Base-by-base conservation (phyloP, 257 asterid species). In the Cordia subcordata region DNA sequence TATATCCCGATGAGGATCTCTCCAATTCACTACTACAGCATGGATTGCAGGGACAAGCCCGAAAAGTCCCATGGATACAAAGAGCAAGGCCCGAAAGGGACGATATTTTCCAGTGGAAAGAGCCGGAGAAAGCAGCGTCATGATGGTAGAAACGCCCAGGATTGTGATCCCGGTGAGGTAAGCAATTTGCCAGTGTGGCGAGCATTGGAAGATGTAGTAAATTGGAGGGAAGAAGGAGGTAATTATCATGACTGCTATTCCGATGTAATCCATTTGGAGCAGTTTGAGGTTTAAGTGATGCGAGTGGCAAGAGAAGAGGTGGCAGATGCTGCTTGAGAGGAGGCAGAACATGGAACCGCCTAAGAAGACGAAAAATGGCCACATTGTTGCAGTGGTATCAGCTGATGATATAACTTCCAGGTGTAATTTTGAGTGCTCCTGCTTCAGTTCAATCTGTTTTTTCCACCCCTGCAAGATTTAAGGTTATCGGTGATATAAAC, bases 181-280 rank as follows among this genome's bases (percentile, higher is more conserved):
- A 3, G 68, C 68, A 38, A 88, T 19, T 68, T 92, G 96, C 93
- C 94, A 88, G 46, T 69, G 88, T 1, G 87, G 89, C n/a, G 86
- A 69, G 78, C 99, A 88, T 20, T 79, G 95, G 77, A 92, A 92
- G 58, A 88, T 77, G 91, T 88, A 92, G 89, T 79, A 88, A 39
- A 92, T 84, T 17, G 96, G 96, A 12, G 99, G 99, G 80, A 92
- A 92, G 23, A 86, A 92, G n/a, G 99, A 92, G 56, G 99, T 82
- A 79, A 92, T 84, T 71, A 92, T 92, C 99, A 92, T 92, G 67
- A 88, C 88, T 10, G 93, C 33, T 59, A 92, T 92, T 4, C 99
- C 99, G 1, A 78, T 90, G 47, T 92, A 92, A 69, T 92, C 99
- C 75, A 84, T 64, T 53, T 87, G 94, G 54, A 86, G 77, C 11